Conservation (phyloP, 129 eudicot species). For the Calendula officinalis region DNA sequence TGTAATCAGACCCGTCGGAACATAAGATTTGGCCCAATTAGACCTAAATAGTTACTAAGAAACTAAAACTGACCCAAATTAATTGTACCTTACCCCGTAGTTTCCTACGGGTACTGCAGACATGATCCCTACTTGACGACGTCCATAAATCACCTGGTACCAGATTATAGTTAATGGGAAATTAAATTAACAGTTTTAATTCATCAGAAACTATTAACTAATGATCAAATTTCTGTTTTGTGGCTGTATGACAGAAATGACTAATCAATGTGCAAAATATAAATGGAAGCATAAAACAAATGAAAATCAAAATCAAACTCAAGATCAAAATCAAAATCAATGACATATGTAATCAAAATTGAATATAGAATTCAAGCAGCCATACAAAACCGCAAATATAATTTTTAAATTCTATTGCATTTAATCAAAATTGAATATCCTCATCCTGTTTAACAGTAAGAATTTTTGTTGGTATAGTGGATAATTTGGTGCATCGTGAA, state of each 20-base stretch:
- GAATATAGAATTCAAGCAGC: no score
- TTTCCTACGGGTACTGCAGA: constrained; percentile 48
- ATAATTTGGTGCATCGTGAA: no score
- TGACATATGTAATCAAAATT: no score
- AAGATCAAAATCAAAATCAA: no score
- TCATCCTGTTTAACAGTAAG: no score
- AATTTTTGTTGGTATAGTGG: no score
- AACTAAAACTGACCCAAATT: neutral
- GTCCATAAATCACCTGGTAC: constrained; percentile 38
- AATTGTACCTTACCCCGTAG: constrained; percentile 40
- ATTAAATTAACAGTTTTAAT: constrained; percentile 1
- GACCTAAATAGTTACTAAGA: neutral
- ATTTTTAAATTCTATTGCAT: no score
- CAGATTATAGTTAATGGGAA: constrained; percentile 9
- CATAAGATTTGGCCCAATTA: neutral
- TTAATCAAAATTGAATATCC: no score
- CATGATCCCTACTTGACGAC: constrained; percentile 44
- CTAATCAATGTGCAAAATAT: neutral
- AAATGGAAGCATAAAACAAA: neutral
- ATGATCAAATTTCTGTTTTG: neutral
- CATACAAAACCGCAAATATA: no score
- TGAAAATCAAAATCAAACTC: no score
- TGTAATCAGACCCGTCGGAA: neutral
- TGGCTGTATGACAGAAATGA: neutral
- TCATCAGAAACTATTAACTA: neutral